phyloP scores from a whole-genome alignment of 257 asterid species.

The Hygrophila difformis region DNA sequence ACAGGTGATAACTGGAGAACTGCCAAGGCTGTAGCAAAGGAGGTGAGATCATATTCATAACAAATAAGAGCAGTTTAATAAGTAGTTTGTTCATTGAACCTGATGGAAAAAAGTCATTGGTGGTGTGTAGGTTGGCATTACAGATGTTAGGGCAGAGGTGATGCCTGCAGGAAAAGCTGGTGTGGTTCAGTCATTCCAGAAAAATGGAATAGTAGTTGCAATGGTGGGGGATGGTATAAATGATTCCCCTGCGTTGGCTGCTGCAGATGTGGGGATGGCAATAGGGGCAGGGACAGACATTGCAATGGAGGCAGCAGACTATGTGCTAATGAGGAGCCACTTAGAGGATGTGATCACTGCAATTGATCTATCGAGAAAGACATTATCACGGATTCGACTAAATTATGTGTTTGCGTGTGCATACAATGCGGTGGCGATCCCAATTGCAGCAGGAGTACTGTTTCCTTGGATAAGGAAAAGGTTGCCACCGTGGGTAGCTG shows the following conservation, averaged over 20 bases:
- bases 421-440: slow-evolving; percentile 82
- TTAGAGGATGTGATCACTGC: slow-evolving; percentile 96
- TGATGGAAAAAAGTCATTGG: no score
- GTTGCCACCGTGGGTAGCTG: slow-evolving; percentile 98
- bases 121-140: slow-evolving; percentile 70
- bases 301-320: slow-evolving; percentile 96
- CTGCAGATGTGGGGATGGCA: slow-evolving; percentile 99
- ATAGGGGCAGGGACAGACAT: slow-evolving; percentile 99
- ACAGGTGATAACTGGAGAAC: slow-evolving; percentile 99
- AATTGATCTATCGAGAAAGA: slow-evolving; percentile 86
- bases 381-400: slow-evolving; percentile 63
- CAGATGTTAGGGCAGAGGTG: slow-evolving; percentile 92
- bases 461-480: slow-evolving; percentile 55
- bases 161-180: slow-evolving; percentile 99
- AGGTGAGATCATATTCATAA: slow-evolving; percentile 42
- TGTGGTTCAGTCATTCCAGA: slow-evolving; percentile 71
- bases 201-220: slow-evolving; percentile 73
- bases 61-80: neutral
- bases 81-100: neutral
- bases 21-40: slow-evolving; percentile 92
- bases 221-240: slow-evolving; percentile 99
- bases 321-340: slow-evolving; percentile 83
- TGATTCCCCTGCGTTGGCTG: slow-evolving; percentile 97
- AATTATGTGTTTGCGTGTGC: slow-evolving; percentile 84
- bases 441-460: slow-evolving; percentile 81